phyloP scores from a whole-genome alignment of 2,329 filamentous ascomycete species.

The Trichoderma endophyticum region DNA sequence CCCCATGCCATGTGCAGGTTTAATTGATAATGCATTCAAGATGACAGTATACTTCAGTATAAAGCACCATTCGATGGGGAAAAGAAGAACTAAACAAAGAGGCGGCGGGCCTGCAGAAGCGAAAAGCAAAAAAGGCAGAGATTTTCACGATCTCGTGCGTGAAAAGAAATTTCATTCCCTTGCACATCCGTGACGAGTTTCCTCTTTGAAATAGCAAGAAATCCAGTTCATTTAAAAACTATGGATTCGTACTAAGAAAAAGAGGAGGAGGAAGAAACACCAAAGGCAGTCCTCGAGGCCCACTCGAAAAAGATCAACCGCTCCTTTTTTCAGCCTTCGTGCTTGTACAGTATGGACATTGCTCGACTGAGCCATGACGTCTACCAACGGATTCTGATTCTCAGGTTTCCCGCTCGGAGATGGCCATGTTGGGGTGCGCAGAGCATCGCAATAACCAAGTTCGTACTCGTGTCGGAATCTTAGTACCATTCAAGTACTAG shows the following conservation, averaged over 20 bases:
- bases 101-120: not conserved
- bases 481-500: not conserved
- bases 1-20: not conserved
- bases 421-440: not conserved
- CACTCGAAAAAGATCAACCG: not conserved
- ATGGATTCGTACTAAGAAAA: not conserved
- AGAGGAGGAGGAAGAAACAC: not conserved
- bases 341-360: not conserved
- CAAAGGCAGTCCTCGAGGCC: not conserved
- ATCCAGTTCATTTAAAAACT: not conserved
- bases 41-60: not conserved
- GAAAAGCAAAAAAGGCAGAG: not conserved
- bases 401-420: not conserved
- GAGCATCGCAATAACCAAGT: not conserved
- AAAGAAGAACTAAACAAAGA: not conserved
- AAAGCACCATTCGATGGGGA: not conserved
- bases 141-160: not conserved
- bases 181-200: not conserved
- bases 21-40: not conserved
- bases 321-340: not conserved
- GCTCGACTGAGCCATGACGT: not conserved
- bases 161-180: not conserved
- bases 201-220: conserved; percentile 1
- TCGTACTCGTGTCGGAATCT: not conserved
- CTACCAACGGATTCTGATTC: not conserved